phyloP scores from a whole-genome alignment of 164 flowering plant genomes.

The Macadamia integrifolia region DNA sequence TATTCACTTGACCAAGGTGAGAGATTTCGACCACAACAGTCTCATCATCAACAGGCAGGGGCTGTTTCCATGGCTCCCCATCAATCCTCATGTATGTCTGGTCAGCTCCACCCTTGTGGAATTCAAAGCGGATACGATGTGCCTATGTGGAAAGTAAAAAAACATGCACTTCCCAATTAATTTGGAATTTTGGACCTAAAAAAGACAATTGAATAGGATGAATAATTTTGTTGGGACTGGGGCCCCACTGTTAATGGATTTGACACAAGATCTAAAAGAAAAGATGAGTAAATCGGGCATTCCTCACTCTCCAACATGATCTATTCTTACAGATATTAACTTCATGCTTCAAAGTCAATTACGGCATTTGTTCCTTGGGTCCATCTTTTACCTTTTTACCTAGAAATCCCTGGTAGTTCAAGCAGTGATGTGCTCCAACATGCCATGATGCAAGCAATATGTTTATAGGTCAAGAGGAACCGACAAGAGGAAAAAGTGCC shows the following conservation, averaged over 20 bases:
- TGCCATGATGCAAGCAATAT: too few species aligned
- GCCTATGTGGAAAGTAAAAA: conserved; percentile 38
- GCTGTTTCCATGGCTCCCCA: conserved; percentile 98
- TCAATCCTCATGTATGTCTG: conserved; percentile 87
- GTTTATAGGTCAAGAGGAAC: too few species aligned
- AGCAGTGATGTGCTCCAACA: too few species aligned
- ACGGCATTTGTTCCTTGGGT: too few species aligned
- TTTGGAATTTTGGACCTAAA: not conserved
- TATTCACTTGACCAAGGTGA: conserved; percentile 66
- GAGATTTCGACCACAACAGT: conserved; percentile 76
- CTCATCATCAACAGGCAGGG: conserved; percentile 79
- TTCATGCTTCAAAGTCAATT: too few species aligned
- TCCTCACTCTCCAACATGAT: too few species aligned
- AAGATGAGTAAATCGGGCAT: too few species aligned
- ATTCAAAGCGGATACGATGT: conserved; percentile 70
- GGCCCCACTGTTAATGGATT: not conserved
- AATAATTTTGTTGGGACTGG: not conserved
- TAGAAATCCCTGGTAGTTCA: too few species aligned
- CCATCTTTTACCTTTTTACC: too few species aligned
- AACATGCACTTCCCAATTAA: not conserved
- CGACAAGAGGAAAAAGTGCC: too few species aligned
- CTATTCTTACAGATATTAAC: too few species aligned
- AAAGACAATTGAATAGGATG: not conserved
- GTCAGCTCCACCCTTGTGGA: conserved; percentile 67
- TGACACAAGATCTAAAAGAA: too few species aligned